Conservation (phyloP, 2,329 filamentous ascomycete species). For the Penicillium sclerotiorum region DNA sequence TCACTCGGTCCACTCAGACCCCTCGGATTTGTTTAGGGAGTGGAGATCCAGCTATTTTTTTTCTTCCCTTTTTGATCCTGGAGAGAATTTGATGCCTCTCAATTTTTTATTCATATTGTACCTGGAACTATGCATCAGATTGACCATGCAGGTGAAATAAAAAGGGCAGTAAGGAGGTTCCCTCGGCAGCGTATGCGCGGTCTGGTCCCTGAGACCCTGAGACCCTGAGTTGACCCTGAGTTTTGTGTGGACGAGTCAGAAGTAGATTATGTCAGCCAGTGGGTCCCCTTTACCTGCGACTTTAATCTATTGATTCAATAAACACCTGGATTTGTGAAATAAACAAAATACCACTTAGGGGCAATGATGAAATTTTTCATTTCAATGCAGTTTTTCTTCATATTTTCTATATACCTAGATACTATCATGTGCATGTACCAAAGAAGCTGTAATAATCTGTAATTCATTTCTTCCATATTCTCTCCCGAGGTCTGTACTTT, state of each 20-base stretch:
- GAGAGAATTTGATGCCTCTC: no score
- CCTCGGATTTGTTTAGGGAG: not conserved
- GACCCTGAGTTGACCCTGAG: not conserved
- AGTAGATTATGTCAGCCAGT: not conserved
- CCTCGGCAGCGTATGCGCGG: not conserved
- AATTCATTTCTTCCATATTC: no score
- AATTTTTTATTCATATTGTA: no score
- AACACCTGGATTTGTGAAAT: not conserved
- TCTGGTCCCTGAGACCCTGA: not conserved
- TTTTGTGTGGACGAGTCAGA: not conserved
- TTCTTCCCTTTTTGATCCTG: no score
- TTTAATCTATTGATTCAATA: not conserved
- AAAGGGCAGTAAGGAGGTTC: slow-evolving; percentile 3
- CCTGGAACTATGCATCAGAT: no score
- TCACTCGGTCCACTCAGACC: slow-evolving; percentile 10
- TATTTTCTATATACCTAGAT: no score
- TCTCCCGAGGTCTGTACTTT: no score
- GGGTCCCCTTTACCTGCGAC: not conserved
- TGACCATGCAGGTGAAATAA: no score
- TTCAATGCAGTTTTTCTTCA: no score
- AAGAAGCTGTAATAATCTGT: no score
- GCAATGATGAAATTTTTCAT: no score
- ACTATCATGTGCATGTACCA: no score
- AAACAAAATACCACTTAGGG: not conserved
- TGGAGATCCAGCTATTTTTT: not conserved